Evolutionary conservation across 2,329 filamentous ascomycete species (phyloP).

Genomic region (Paraphaeosphaeria sporulosa): DNA sequence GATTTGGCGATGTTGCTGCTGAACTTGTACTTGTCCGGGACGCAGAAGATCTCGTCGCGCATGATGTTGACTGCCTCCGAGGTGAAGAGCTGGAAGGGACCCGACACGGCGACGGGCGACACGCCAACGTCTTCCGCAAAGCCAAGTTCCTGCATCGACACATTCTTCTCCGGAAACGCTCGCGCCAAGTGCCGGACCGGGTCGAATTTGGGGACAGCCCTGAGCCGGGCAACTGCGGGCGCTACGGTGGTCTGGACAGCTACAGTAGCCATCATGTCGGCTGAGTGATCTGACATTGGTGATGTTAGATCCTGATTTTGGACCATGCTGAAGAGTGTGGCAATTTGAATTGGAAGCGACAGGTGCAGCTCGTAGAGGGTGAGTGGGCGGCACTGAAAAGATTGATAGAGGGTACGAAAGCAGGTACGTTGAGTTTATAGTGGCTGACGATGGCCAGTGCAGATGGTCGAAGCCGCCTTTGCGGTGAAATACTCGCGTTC

Average conservation of each 20-base stretch:
- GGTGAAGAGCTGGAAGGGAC: slow-evolving; percentile 71
- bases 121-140: slow-evolving; percentile 64
- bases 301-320: slow-evolving; percentile 2
- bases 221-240: not conserved
- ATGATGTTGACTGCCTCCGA: slow-evolving; percentile 68
- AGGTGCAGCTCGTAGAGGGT: not conserved
- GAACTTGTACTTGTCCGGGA: slow-evolving; percentile 65
- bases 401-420: not conserved
- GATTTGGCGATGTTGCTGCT: slow-evolving; percentile 66
- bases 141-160: slow-evolving; percentile 69
- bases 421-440: not conserved
- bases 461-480: not conserved
- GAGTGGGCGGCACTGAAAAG: not conserved
- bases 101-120: slow-evolving; percentile 69
- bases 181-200: slow-evolving; percentile 64
- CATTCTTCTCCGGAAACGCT: slow-evolving; percentile 58
- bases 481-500: not conserved
- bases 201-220: slow-evolving; percentile 55
- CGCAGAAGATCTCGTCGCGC: slow-evolving; percentile 68
- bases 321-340: not conserved
- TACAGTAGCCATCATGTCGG: slow-evolving; percentile 5
- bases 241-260: slow-evolving; percentile 1
- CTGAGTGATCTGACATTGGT: not conserved
- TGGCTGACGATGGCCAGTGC: slow-evolving; percentile 2
- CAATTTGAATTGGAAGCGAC: not conserved